These are phyloP conservation scores for Erysimum cheiri DNA, from an alignment of 441 rosid genomes.

Conservation along the genomic window DNA sequence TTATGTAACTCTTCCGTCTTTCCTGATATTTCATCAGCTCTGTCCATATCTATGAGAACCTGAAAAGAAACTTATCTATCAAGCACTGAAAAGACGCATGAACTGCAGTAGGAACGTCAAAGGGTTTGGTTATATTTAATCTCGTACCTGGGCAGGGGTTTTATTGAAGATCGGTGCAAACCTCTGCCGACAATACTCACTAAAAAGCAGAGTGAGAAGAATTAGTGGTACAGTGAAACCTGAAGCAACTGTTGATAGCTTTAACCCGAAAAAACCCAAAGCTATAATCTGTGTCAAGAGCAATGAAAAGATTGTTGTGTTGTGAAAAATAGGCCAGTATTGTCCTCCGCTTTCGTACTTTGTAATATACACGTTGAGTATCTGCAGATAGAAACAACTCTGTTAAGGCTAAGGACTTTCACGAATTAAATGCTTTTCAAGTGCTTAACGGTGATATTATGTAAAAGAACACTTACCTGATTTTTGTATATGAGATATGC, in stretches of 20 bases:
- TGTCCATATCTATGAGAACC: constrained; percentile 92
- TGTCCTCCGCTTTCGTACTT: constrained; percentile 87
- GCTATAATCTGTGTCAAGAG: constrained; percentile 87
- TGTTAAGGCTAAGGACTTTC: not conserved
- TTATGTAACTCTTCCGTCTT: constrained; percentile 62
- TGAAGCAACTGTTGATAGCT: constrained; percentile 74
- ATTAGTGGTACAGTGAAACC: constrained; percentile 84
- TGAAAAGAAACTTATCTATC: constrained; percentile 42
- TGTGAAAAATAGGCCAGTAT: constrained; percentile 91
- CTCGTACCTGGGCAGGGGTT: constrained; percentile 68
- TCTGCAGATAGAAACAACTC: constrained; percentile 52
- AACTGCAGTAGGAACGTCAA: not conserved
- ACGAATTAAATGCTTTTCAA: not conserved
- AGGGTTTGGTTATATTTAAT: not conserved
- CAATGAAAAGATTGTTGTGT: constrained; percentile 82
- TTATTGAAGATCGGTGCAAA: constrained; percentile 73
- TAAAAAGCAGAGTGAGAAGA: constrained; percentile 78
- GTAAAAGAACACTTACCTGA: constrained; percentile 60
- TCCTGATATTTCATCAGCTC: constrained; percentile 70
- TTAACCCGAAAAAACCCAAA: constrained; percentile 85
- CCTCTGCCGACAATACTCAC: constrained; percentile 83
- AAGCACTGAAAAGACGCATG: constrained; percentile 21
- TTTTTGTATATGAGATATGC: constrained; percentile 84
- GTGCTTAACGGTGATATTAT: not conserved
- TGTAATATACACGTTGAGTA: constrained; percentile 83